Evolutionary conservation across 2,329 filamentous ascomycete species (phyloP), one percentile per base, ranked within the genome.

Genomic region (Fusarium bactridioides): DNA sequence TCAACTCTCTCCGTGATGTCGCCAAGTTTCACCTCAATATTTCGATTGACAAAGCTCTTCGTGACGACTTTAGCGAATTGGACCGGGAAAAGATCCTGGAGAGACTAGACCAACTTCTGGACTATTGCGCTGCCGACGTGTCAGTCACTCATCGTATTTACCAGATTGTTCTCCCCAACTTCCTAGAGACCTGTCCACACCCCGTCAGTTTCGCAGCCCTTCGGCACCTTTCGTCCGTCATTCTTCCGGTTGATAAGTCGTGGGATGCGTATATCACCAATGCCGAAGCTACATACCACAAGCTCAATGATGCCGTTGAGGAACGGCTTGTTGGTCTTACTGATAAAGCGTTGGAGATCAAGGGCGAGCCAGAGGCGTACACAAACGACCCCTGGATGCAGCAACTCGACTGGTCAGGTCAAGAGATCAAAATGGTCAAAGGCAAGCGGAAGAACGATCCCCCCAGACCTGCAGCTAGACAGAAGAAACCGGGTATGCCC

Each of bases 201-300:
- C 96, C 96, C 1, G 96, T 99, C 77, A 98, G 95, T 82, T 99
- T 99, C 78, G 95, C 94, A 5, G 96, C 96, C 4, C 86, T 99
- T 23, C 89, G 96, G 21, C 96, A 98, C 80, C 87, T 99, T n/a
- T 94, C 95, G 1, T 92, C 95, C 0, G 94, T 97, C 72, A 97
- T 98, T 53, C 84, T 99, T 12, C 96, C 96, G 0, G 93, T 98
- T 48, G 90, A 98, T 80, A 89, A 92, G 76, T 91, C 92, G 0
- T 99, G 97, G 97, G 89, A 95, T 67, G 84, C 89, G 3, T 99
- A 99, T 78, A 86, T 98, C 48, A 84, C 87, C 16, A 95, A 93
- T 65, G 92, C 96, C 1, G 96, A 99, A 79, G 90, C 89, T 2
- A 97, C 92, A 1, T 99, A 98, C 78, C 88, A 92, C 29, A 87